A percentile compares a stretch with the other conserved stretches of the same genome.
These are phyloP conservation scores for Multifurca ochricompacta DNA, from an alignment of 768 basidiomycete species.

Conservation along the genomic window DNA sequence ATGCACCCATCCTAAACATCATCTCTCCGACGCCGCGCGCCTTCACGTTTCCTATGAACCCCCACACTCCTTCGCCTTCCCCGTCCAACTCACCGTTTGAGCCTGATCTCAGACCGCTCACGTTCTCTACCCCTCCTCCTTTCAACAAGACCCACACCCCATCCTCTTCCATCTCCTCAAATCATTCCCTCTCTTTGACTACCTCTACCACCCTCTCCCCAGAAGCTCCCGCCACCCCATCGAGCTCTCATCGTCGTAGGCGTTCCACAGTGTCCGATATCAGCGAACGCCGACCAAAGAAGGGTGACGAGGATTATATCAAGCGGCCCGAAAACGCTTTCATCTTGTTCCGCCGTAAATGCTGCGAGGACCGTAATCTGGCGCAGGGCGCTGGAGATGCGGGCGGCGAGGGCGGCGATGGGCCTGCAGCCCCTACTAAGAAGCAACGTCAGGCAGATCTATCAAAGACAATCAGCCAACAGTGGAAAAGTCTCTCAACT, in stretches of 20 bases:
- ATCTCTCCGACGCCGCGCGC: constrained; percentile 63
- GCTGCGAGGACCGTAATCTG: constrained; percentile 62
- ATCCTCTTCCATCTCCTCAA: constrained; percentile 35
- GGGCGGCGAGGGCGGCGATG: constrained; percentile 17
- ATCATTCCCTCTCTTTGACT: constrained; percentile 31
- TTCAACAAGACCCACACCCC: constrained; percentile 33
- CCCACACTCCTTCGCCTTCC: constrained; percentile 45
- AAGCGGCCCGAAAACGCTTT: constrained; percentile 81
- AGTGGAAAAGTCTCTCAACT: constrained; percentile 61
- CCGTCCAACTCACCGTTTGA: constrained; percentile 66
- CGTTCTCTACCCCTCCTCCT: constrained; percentile 36
- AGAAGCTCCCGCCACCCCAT: constrained; percentile 23
- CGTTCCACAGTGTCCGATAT: constrained; percentile 31
- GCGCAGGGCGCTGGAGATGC: constrained; percentile 37
- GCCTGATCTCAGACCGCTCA: constrained; percentile 47
- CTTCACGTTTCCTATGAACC: constrained; percentile 48
- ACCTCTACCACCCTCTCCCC: constrained; percentile 23
- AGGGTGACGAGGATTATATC: constrained; percentile 78
- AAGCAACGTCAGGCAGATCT: constrained; percentile 74
- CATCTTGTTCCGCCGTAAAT: constrained; percentile 75
- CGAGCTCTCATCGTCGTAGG: constrained; percentile 27
- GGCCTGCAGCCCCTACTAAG: constrained; percentile 38
- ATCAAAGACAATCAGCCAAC: constrained; percentile 74
- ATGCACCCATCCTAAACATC: constrained; percentile 49
- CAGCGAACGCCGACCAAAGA: constrained; percentile 36